Conservation (phyloP, 1,284 basidiomycete species). For the Ganoderma leucocontextum region DNA sequence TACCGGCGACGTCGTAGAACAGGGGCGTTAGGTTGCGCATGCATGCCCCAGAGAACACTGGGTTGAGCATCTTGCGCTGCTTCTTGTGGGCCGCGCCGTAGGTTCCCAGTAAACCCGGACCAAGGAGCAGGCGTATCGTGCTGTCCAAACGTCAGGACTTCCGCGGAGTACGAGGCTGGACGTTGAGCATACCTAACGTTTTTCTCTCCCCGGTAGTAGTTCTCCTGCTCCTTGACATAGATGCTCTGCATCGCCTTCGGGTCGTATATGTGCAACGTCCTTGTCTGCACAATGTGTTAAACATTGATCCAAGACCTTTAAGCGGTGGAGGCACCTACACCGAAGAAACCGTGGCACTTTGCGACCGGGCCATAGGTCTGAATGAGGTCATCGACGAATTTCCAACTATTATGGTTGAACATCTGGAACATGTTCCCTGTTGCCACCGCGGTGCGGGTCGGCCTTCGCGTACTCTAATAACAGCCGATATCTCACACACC, state of each 20-base stretch:
- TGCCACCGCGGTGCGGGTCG: background rate
- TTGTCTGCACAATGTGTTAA: constrained; percentile 18
- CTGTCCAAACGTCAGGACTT: background rate
- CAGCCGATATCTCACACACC: constrained; percentile 22
- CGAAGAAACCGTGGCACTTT: constrained; percentile 1
- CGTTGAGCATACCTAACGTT: background rate
- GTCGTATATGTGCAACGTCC: constrained; percentile 35
- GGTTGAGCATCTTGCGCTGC: constrained; percentile 40
- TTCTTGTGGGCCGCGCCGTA: constrained; percentile 32
- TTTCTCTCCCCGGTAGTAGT: constrained; percentile 33
- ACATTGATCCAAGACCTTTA: background rate
- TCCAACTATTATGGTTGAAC: constrained; percentile 11
- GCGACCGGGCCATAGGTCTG: constrained; percentile 13
- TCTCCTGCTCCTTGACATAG: constrained; percentile 42
- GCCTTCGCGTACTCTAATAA: background rate
- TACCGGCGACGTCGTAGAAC: constrained; percentile 34
- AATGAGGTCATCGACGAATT: constrained; percentile 5
- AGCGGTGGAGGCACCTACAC: background rate
- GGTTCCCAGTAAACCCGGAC: constrained; percentile 13
- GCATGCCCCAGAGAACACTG: constrained; percentile 39
- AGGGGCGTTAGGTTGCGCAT: constrained; percentile 37
- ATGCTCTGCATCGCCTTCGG: constrained; percentile 39
- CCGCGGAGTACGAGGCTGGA: background rate
- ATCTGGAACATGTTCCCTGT: constrained; percentile 15
- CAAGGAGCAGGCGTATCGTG: constrained; percentile 3